Base-by-base conservation (phyloP, 768 basidiomycete species). In the Boletus patriciae region DNA sequence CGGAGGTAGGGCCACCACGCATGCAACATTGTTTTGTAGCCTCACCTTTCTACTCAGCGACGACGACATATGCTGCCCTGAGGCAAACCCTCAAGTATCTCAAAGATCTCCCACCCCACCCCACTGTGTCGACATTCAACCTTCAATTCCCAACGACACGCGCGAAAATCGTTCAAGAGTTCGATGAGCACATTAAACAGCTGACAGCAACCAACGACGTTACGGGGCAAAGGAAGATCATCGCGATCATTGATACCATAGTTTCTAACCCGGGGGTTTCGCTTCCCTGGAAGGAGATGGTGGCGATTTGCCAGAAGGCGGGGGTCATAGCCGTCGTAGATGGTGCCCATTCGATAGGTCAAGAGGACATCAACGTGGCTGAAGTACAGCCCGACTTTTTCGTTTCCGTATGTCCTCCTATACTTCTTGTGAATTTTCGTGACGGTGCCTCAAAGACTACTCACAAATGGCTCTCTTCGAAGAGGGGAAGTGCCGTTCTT, bases 391-490 rank as follows among this genome's bases (percentile, higher is more conserved):
- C 88, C 12, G 92, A 94, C 70, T 91, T 92, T 65, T 92, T 85
- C 85, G 74, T 87, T 23, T 86, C 89, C 34, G 89, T 90, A 58
- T 23, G 82, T 75, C 4, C 4, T 18, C 42, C 21, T 31, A 16
- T 34, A 23, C 29, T 29, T 37, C 15, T 4, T n/a, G 19, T 12
- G 21, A 37, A 1, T 18, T 7, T 18, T 46, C 25, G 19, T 47
- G 27, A 42, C 25, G 34, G 3, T 15, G 9, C 52, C 23, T 6
- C 3, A 15, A 51, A 90, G 83, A 92, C 92, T 63, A 88, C 87
- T 61, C 88, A 94, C 72, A 94, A 94, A 71, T 95, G 93, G 92
- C 73, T 93, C 2, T 85, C 79, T 62, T 78, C 83, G 4, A 87
- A 90, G 68, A 80, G 92, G 6, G 76, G 83, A 1, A 84, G 79